A percentile compares a stretch with the other conserved stretches of the same genome.
phyloP scores from a whole-genome alignment of 495 filamentous ascomycete species.

The Terfezia boudieri region DNA sequence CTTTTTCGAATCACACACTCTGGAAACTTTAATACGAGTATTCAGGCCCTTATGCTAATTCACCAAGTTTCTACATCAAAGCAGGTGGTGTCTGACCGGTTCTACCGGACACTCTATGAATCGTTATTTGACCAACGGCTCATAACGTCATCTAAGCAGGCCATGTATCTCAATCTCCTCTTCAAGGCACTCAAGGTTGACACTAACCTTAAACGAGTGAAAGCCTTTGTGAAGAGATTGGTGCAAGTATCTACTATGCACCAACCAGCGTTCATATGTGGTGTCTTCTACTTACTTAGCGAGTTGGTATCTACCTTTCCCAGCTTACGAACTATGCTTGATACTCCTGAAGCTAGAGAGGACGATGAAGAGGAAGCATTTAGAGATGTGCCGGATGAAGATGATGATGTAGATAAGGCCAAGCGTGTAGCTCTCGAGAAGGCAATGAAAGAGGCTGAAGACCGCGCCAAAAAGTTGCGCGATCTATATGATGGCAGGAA shows the following conservation, averaged over 20 bases:
- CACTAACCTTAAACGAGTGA: conserved; percentile 63
- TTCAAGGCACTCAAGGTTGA: conserved; percentile 75
- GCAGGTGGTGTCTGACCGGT: conserved; percentile 59
- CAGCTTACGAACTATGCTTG: conserved; percentile 47
- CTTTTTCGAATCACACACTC: conserved; percentile 90
- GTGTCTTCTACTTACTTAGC: conserved; percentile 63
- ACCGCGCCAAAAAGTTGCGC: conserved; percentile 1
- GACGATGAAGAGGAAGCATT: conserved; percentile 42
- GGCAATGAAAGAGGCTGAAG: neutral
- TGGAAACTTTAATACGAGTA: conserved; percentile 94
- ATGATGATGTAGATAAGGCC: conserved; percentile 13
- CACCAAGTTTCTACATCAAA: conserved; percentile 76
- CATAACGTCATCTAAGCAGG: conserved; percentile 75
- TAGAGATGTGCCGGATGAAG: conserved; percentile 41
- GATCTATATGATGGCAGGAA: conserved; percentile 62
- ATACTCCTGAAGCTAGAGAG: conserved; percentile 49
- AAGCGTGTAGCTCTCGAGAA: conserved; percentile 9
- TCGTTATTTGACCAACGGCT: conserved; percentile 79
- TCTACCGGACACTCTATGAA: conserved; percentile 88
- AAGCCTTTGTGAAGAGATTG: conserved; percentile 84
- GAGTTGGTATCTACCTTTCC: conserved; percentile 59
- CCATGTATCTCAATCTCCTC: conserved; percentile 78
- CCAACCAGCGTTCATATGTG: conserved; percentile 78
- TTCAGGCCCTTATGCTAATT: conserved; percentile 87
- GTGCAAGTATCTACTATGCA: conserved; percentile 63